A percentile compares a stretch with the other conserved stretches of the same genome.
These are phyloP conservation scores for Pichia cabralensis DNA, from an alignment of 805 yeast species.

Conservation along the genomic window DNA sequence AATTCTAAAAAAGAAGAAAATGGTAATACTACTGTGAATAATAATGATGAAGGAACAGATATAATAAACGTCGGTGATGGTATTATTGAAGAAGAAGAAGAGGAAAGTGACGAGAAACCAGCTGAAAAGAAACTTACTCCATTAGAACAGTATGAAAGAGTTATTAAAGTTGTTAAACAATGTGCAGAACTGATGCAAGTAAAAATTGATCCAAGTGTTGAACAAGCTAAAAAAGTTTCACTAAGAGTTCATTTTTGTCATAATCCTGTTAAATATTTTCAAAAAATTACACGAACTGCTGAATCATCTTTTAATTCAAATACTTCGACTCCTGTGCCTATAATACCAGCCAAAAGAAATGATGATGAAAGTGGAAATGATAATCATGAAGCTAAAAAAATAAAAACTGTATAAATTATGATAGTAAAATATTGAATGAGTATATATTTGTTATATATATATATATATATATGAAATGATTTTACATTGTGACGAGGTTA, in stretches of 20 bases:
- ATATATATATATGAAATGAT: background rate
- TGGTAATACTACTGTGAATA: background rate
- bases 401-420: background rate
- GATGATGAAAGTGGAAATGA: background rate
- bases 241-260: constrained; percentile 53
- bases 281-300: constrained; percentile 9
- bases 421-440: background rate
- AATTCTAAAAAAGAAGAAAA: background rate
- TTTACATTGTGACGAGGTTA: constrained; percentile 2
- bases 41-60: background rate
- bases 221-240: constrained; percentile 53
- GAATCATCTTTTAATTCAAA: background rate
- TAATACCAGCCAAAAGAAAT: background rate
- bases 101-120: background rate
- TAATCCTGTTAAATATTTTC: constrained; percentile 36
- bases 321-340: background rate
- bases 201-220: constrained; percentile 38
- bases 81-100: constrained; percentile 2
- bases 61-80: constrained; percentile 7
- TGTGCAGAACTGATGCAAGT: constrained; percentile 40
- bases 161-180: constrained; percentile 35
- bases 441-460: background rate
- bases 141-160: constrained; percentile 30
- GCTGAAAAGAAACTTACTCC: constrained; percentile 8
- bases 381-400: background rate